These are phyloP conservation scores for Funneliformis caledonium DNA, from an alignment of 371 early-diverging fungal genomes.

Conservation along the genomic window DNA sequence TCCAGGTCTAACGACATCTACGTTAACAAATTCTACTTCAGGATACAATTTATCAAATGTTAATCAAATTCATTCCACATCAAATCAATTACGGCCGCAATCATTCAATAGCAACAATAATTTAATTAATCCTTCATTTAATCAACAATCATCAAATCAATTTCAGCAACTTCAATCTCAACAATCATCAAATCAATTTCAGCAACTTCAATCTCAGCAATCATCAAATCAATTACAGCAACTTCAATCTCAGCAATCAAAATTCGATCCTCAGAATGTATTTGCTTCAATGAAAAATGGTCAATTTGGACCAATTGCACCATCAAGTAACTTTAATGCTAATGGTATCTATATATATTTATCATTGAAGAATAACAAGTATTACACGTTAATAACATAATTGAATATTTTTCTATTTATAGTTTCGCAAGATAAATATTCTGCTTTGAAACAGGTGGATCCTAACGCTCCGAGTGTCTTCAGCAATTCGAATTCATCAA, in stretches of 20 bases:
- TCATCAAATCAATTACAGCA: neutral
- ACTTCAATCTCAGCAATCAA: neutral
- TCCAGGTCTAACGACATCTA: neutral
- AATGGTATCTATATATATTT: neutral
- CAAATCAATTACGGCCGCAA: neutral
- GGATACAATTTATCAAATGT: neutral
- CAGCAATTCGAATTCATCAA: neutral
- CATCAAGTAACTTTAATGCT: neutral
- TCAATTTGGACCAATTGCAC: neutral
- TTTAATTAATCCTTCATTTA: neutral
- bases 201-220: conserved; percentile 7
- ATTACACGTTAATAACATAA: neutral
- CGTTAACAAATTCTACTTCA: neutral
- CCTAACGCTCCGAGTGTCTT: conserved; percentile 23
- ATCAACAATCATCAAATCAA: conserved; percentile 13
- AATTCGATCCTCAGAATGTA: conserved; percentile 35
- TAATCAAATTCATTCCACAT: conserved; percentile 1
- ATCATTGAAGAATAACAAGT: too few species aligned
- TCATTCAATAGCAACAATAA: neutral
- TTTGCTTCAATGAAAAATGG: conserved; percentile 36
- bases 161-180: neutral
- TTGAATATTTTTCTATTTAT: neutral
- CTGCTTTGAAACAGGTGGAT: conserved; percentile 19
- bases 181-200: conserved; percentile 6
- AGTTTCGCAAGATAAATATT: conserved; percentile 21